These are phyloP conservation scores for Penicillium pulvis DNA, from an alignment of 495 filamentous ascomycete genomes.

Conservation along the genomic window DNA sequence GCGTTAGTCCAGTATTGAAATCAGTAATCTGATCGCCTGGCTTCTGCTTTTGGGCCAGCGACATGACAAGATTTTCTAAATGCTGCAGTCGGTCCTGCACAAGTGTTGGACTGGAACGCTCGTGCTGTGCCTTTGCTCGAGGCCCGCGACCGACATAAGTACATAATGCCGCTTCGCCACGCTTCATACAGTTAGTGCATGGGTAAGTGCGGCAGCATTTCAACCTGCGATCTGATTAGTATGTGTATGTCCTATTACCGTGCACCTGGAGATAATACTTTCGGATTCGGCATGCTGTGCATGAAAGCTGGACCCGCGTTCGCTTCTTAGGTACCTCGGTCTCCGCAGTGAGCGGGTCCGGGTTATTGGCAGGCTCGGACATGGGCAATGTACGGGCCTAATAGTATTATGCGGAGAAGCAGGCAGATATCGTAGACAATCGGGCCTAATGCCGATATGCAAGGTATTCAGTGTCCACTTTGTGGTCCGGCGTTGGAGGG, in stretches of 20 bases:
- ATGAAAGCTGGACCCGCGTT: conserved; percentile 55
- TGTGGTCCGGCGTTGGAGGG: background rate
- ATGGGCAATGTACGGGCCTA: conserved; percentile 7
- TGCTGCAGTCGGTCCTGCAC: conserved; percentile 54
- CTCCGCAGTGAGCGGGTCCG: conserved; percentile 19
- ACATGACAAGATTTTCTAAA: conserved; percentile 53
- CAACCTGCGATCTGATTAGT: conserved; percentile 32
- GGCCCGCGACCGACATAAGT: conserved; percentile 45
- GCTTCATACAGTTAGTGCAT: conserved; percentile 52
- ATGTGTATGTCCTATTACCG: no score
- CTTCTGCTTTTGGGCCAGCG: conserved; percentile 43
- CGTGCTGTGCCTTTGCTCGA: conserved; percentile 34
- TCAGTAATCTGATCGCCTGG: conserved; percentile 17
- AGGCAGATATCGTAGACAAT: background rate
- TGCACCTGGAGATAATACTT: conserved; percentile 42
- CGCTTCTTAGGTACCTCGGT: conserved; percentile 40
- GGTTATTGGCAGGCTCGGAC: conserved; percentile 14
- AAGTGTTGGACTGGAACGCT: conserved; percentile 37
- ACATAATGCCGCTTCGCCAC: conserved; percentile 45
- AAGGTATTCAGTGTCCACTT: background rate
- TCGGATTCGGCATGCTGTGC: conserved; percentile 53
- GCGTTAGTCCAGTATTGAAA: conserved; percentile 11
- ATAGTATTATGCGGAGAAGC: background rate
- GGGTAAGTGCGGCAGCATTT: conserved; percentile 56
- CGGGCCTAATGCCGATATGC: background rate